phyloP scores from a whole-genome alignment of 2,329 filamentous ascomycete species.

The Tolypocladium ophioglossoides region DNA sequence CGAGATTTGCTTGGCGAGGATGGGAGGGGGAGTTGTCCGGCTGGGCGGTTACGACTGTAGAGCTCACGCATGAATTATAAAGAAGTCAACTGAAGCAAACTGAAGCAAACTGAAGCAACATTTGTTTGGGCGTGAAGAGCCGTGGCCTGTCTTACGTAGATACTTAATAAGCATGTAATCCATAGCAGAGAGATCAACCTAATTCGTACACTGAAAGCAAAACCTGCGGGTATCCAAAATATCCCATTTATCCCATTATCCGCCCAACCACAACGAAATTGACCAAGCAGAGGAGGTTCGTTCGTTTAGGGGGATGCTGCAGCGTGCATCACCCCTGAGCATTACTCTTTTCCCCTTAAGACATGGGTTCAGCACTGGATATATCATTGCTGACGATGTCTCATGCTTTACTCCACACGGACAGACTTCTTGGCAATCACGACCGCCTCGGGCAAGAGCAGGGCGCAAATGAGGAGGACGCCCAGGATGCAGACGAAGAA shows the following conservation, averaged over 20 bases:
- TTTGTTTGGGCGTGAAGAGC: not conserved
- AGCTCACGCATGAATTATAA: conserved; percentile 15
- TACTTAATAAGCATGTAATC: not conserved
- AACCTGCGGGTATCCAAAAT: not conserved
- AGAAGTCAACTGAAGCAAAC: not conserved
- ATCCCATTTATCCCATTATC: not conserved
- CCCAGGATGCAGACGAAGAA: conserved; percentile 42
- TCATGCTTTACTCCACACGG: conserved; percentile 1
- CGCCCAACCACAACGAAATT: not conserved
- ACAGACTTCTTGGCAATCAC: conserved; percentile 20
- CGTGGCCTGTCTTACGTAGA: not conserved
- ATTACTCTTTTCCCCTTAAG: not conserved
- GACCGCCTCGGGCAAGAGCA: conserved; percentile 42
- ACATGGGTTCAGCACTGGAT: not conserved
- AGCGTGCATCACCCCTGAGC: not conserved
- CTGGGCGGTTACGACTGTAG: conserved; percentile 16
- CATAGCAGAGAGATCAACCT: not conserved
- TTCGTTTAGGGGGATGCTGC: not conserved
- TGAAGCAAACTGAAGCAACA: not conserved
- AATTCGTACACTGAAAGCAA: not conserved
- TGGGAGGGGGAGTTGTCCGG: conserved; percentile 8
- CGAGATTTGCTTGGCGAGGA: not conserved
- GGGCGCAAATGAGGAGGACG: conserved; percentile 29
- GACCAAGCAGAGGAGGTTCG: not conserved
- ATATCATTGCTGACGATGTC: not conserved